These are phyloP conservation scores for Nicotiana paniculata DNA, from an alignment of 257 asterid genomes.

Conservation along the genomic window DNA sequence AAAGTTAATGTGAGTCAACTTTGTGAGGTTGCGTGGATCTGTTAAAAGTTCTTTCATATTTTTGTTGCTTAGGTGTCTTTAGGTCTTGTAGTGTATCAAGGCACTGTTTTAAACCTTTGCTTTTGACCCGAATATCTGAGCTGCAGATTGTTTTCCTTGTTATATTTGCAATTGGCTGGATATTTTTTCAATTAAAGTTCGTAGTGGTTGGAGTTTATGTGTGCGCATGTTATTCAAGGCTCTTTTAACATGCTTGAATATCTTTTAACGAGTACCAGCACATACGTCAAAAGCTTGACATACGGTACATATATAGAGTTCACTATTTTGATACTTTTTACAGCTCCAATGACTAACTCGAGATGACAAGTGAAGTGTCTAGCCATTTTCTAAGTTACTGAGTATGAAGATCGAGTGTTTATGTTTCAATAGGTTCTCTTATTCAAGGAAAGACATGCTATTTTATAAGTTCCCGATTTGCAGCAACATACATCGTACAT, in stretches of 20 bases:
- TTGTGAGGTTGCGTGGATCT: background rate
- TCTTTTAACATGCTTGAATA: background rate
- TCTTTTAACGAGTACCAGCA: background rate
- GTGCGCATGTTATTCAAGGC: background rate
- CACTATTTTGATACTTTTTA: too few species aligned
- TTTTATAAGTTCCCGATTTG: too few species aligned
- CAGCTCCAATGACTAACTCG: too few species aligned
- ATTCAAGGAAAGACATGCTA: too few species aligned
- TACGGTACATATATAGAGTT: background rate
- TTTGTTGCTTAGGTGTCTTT: background rate
- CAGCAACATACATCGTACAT: too few species aligned
- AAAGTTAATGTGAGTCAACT: constrained; percentile 17
- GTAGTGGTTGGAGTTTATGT: background rate
- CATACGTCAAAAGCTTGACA: background rate
- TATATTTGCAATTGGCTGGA: background rate
- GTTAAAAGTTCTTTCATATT: background rate
- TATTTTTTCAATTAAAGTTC: background rate
- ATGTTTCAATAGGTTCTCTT: too few species aligned
- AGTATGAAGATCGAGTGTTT: too few species aligned
- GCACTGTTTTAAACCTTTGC: background rate
- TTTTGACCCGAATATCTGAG: background rate
- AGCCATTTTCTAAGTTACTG: too few species aligned
- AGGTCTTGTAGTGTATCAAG: background rate
- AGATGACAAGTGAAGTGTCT: too few species aligned
- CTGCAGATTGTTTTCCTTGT: background rate